phyloP scores from a whole-genome alignment of 805 yeast species.

The Lipomyces chichibuensis region DNA sequence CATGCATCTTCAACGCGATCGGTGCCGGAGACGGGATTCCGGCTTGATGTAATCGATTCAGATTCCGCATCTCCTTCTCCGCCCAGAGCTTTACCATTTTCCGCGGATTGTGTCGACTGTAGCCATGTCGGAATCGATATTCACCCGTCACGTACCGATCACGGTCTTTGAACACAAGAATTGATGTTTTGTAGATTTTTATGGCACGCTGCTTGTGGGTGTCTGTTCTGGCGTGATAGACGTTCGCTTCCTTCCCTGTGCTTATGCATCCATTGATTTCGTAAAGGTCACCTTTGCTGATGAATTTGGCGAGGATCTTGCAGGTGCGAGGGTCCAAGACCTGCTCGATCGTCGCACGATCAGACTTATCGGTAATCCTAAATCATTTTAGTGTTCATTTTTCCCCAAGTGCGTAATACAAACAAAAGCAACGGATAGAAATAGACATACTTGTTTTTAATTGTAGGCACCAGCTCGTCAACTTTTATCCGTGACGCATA shows the following conservation, averaged over 20 bases:
- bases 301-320: slow-evolving; percentile 75
- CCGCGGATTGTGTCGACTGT: slow-evolving; percentile 85
- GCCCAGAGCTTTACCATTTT: slow-evolving; percentile 99
- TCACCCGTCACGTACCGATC: slow-evolving; percentile 97
- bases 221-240: slow-evolving; percentile 69
- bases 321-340: slow-evolving; percentile 94
- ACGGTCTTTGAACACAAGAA: slow-evolving; percentile 93
- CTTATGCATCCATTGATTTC: slow-evolving; percentile 90
- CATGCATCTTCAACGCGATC: slow-evolving; percentile 82
- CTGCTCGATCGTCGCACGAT: slow-evolving; percentile 95
- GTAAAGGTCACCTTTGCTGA: slow-evolving; percentile 80
- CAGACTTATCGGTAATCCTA: slow-evolving; percentile 68
- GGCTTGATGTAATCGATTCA: slow-evolving; percentile 73
- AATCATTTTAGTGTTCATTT: background rate
- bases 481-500: slow-evolving; percentile 36
- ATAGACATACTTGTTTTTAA: slow-evolving; percentile 27
- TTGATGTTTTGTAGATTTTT: slow-evolving; percentile 94
- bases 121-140: slow-evolving; percentile 84
- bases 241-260: slow-evolving; percentile 99
- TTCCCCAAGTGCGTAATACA: background rate
- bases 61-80: slow-evolving; percentile 92
- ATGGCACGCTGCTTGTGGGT: slow-evolving; percentile 68
- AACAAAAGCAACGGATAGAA: background rate
- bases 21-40: slow-evolving; percentile 97
- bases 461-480: slow-evolving; percentile 27